A percentile compares a stretch with the other conserved stretches of the same genome.
Conservation (phyloP, 768 basidiomycete species). For the Cystofilobasidium ferigula region DNA sequence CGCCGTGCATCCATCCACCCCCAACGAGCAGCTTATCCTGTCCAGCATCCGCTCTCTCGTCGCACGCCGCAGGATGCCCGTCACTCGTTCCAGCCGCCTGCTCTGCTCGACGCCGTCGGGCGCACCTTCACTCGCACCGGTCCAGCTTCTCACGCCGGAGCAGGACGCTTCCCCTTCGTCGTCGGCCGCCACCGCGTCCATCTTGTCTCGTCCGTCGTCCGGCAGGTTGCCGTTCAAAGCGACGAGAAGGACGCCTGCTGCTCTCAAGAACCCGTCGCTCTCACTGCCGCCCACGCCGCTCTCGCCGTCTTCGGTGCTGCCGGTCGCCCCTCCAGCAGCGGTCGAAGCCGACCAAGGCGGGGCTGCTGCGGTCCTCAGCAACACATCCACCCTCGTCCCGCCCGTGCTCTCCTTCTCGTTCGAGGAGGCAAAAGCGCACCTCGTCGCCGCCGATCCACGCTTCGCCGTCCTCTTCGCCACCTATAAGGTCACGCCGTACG, state of each 20-base stretch:
- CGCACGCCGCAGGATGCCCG: neutral
- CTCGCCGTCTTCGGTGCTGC: neutral
- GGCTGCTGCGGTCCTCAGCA: neutral
- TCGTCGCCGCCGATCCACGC: conserved; percentile 55
- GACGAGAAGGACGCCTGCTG: neutral
- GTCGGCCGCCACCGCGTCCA: neutral
- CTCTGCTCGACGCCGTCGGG: neutral
- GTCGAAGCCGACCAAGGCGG: neutral
- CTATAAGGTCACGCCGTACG: conserved; percentile 64
- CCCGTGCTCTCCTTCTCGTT: conserved; percentile 66
- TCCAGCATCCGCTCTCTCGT: no score
- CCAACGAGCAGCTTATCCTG: no score
- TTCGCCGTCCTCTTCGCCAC: conserved; percentile 59
- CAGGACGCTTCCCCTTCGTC: neutral
- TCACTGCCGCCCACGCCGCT: neutral
- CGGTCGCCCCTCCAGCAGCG: neutral
- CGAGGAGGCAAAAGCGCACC: conserved; percentile 60
- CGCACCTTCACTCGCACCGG: neutral
- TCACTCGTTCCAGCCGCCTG: neutral
- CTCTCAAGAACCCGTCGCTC: neutral
- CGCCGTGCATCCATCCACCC: no score
- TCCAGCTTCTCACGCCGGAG: neutral
- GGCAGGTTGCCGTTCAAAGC: neutral
- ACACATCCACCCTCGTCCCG: conserved; percentile 46
- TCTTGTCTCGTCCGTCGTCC: neutral